phyloP scores from a whole-genome alignment of 768 basidiomycete genomes.

The Pulveroboletus ravenelii region DNA sequence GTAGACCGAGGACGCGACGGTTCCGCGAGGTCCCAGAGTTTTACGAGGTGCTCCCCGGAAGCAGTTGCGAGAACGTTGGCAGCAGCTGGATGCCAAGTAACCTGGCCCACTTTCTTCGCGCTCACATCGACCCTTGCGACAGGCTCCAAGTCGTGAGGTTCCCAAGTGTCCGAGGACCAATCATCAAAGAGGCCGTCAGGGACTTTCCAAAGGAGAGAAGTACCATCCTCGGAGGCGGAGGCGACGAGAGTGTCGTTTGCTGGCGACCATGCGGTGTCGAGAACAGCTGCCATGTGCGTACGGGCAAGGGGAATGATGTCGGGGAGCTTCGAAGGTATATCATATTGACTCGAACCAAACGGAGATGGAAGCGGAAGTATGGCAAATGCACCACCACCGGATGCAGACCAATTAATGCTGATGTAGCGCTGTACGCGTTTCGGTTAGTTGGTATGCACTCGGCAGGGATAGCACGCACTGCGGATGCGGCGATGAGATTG shows the following conservation, averaged over 20 bases:
- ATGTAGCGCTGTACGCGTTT: conserved; percentile 60
- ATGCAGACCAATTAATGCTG: conserved; percentile 91
- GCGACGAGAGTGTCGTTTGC: conserved; percentile 90
- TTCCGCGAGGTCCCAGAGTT: conserved; percentile 86
- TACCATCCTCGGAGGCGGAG: conserved; percentile 92
- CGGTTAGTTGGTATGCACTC: neutral
- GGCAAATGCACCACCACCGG: conserved; percentile 92
- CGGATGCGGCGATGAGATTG: conserved; percentile 82
- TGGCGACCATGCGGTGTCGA: conserved; percentile 96
- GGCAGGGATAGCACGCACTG: conserved; percentile 37
- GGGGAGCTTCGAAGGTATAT: conserved; percentile 75
- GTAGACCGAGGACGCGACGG: conserved; percentile 58
- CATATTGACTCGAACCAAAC: conserved; percentile 46
- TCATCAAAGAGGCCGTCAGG: conserved; percentile 63
- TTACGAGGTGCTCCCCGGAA: conserved; percentile 80
- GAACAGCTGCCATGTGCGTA: conserved; percentile 76
- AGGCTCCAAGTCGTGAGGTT: conserved; percentile 78
- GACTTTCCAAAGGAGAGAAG: conserved; percentile 89
- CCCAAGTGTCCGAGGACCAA: conserved; percentile 83
- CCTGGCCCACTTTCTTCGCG: conserved; percentile 88
- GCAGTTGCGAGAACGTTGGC: conserved; percentile 77
- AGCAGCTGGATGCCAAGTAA: conserved; percentile 91
- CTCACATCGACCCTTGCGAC: conserved; percentile 75
- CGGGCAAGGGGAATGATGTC: conserved; percentile 91
- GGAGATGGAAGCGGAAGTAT: conserved; percentile 83